Conservation (phyloP, 345 rosid species). For the Boechera divaricarpa region DNA sequence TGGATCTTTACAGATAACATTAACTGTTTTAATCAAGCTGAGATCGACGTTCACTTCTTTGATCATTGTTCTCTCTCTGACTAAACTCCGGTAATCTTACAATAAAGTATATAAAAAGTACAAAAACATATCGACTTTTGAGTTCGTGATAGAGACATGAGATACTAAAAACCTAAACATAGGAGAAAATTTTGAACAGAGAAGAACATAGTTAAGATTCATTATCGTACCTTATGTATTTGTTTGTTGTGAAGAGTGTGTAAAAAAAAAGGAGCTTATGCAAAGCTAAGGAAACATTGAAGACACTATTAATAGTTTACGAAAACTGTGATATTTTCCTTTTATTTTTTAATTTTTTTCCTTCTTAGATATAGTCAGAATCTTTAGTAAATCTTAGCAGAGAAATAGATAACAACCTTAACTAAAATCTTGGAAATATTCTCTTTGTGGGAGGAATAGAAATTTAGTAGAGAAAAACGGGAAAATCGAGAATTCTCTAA, state of each 20-base stretch:
- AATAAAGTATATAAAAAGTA: not conserved
- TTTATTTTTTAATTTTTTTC: not conserved
- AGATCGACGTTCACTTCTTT: constrained; percentile 8
- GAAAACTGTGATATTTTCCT: not conserved
- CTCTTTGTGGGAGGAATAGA: no score
- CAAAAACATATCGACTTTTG: not conserved
- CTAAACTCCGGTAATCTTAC: constrained; percentile 2
- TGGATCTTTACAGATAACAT: constrained; percentile 30
- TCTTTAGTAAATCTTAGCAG: no score
- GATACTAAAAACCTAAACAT: not conserved
- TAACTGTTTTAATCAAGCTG: constrained; percentile 13
- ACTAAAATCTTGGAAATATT: no score
- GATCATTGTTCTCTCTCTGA: constrained; percentile 1
- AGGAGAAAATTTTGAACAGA: not conserved
- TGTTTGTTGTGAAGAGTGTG: not conserved
- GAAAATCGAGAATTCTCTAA: no score
- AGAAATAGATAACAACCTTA: no score
- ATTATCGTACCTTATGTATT: constrained; percentile 27
- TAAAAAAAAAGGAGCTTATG: not conserved
- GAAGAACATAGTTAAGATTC: not conserved
- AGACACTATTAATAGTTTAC: not conserved
- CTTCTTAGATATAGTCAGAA: no score
- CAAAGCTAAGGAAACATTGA: not conserved
- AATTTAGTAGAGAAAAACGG: no score
- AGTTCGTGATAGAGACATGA: not conserved